A percentile compares a stretch with the other conserved stretches of the same genome.
phyloP scores from a whole-genome alignment of 345 rosid genomes.

The Eucalyptus cladocalyx region DNA sequence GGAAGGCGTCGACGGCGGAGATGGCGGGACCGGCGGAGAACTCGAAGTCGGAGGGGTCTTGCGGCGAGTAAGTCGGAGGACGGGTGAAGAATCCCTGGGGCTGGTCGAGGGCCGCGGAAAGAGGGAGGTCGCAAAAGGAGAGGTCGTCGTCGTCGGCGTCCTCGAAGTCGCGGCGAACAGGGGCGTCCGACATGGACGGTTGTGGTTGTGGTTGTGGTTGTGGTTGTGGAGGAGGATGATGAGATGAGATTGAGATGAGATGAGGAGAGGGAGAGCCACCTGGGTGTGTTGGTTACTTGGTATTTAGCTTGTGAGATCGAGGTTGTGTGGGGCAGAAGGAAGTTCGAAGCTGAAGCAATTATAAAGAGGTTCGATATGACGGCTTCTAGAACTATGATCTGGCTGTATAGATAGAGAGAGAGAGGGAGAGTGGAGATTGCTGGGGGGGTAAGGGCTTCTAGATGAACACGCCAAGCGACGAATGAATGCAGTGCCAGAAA shows the following conservation, averaged over 20 bases:
- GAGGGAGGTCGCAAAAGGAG: slow-evolving; percentile 8
- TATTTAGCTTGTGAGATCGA: not conserved
- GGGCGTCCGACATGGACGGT: not conserved
- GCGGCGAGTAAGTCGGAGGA: not conserved
- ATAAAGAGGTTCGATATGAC: not conserved
- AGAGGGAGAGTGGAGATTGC: not conserved
- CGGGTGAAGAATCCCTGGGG: not conserved
- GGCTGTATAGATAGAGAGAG: not conserved
- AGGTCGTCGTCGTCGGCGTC: slow-evolving; percentile 5
- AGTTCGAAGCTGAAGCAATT: not conserved
- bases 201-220: no score
- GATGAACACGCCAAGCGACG: not conserved
- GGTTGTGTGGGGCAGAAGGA: not conserved
- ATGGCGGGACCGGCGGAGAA: not conserved
- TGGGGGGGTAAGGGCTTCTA: not conserved
- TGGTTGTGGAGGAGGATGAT: not conserved
- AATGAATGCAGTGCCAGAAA: not conserved
- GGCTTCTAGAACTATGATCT: not conserved
- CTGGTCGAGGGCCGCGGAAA: not conserved
- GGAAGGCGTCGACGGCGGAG: not conserved
- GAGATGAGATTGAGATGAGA: not conserved
- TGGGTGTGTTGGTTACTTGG: not conserved
- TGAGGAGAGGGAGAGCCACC: not conserved
- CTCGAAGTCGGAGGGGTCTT: not conserved
- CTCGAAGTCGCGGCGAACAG: not conserved